Evolutionary conservation across 352 stramenopile genomes (phyloP).

Genomic region (Blastocystis sp.): DNA sequence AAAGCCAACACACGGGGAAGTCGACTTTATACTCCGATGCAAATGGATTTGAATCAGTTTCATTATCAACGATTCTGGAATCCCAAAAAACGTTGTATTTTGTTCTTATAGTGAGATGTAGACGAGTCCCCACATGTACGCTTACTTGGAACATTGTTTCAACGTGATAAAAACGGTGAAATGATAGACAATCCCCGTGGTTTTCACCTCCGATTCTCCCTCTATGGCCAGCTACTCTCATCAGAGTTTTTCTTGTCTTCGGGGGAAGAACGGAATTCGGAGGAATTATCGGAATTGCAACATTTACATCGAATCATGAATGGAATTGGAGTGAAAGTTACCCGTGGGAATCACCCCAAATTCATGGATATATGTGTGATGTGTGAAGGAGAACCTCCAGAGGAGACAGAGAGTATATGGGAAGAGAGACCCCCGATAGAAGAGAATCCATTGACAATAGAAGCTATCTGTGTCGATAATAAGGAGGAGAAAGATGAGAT

Average conservation of each 20-base stretch:
- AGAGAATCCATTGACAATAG: not conserved
- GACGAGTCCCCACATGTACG: not conserved
- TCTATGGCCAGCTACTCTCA: not conserved
- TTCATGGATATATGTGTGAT: not conserved
- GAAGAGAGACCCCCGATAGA: not conserved
- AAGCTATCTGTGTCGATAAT: not conserved
- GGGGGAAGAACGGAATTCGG: not conserved
- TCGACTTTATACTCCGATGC: conserved; percentile 2
- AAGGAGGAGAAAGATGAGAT: conserved; percentile 15
- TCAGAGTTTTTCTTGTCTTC: not conserved
- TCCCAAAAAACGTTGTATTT: not conserved
- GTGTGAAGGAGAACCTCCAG: not conserved
- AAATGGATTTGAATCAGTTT: not conserved
- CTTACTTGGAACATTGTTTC: not conserved
- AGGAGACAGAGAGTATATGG: not conserved
- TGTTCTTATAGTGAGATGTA: not conserved
- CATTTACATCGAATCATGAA: not conserved
- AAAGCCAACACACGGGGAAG: not conserved
- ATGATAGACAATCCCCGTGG: not conserved
- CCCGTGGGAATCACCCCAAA: not conserved
- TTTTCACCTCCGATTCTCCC: not conserved
- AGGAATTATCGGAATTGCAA: not conserved
- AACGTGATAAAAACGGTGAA: not conserved
- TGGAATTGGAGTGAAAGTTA: not conserved
- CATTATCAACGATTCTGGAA: not conserved